Evolutionary conservation across 2,329 filamentous ascomycete species (phyloP).

Genomic region (Catunica adiposa): DNA sequence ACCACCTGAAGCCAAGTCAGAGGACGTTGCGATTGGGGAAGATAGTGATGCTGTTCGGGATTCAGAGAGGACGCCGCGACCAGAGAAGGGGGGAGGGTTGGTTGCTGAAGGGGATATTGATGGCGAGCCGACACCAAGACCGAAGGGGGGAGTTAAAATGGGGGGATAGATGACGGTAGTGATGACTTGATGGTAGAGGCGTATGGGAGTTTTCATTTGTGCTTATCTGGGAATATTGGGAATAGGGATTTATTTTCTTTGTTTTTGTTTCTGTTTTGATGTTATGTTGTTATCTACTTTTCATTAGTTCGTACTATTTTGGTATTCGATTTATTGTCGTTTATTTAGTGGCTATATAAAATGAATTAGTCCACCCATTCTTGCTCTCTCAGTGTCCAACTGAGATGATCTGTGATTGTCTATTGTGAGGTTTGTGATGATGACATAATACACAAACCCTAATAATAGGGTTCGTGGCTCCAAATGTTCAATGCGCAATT

Average conservation of each 20-base stretch:
- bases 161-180: neutral
- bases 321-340: too few species aligned
- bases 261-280: neutral
- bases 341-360: neutral
- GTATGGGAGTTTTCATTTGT: neutral
- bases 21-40: neutral
- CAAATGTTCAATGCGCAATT: too few species aligned
- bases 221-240: neutral
- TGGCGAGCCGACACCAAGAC: constrained; percentile 5
- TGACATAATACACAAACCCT: too few species aligned
- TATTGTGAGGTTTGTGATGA: too few species aligned
- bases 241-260: neutral
- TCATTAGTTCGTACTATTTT: neutral
- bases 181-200: neutral
- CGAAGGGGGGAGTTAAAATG: neutral
- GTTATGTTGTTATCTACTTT: neutral
- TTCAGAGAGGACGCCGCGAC: constrained; percentile 7
- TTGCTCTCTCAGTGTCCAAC: too few species aligned
- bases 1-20: constrained; percentile 7
- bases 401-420: too few species aligned
- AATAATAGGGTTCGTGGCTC: too few species aligned
- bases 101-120: neutral
- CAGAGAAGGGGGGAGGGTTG: constrained; percentile 1
- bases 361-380: too few species aligned
- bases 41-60: neutral